Evolutionary conservation across 2,329 filamentous ascomycete genomes (phyloP).

Genomic region (Tolypocladium amazonense): DNA sequence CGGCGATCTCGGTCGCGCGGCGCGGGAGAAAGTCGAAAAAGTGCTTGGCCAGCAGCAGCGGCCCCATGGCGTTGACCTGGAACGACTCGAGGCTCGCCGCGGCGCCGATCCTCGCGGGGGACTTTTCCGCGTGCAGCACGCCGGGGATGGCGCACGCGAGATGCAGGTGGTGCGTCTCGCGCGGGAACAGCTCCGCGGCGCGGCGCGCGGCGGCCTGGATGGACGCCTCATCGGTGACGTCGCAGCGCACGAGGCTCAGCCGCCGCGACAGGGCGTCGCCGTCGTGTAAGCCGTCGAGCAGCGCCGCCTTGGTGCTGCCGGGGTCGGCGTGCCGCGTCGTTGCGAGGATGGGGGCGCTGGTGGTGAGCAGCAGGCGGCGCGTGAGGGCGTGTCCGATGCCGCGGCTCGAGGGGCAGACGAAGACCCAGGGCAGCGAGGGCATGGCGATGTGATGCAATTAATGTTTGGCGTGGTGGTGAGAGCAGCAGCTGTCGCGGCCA

Average conservation of each 20-base stretch:
- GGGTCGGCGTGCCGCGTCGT: slow-evolving; percentile 28
- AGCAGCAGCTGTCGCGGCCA: too few species aligned
- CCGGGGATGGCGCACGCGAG: slow-evolving; percentile 62
- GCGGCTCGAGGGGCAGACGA: slow-evolving; percentile 35
- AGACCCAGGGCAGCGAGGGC: slow-evolving; percentile 38
- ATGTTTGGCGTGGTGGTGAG: background rate
- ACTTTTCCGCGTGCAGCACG: slow-evolving; percentile 63
- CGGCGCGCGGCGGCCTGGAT: slow-evolving; percentile 44
- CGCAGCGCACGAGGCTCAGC: slow-evolving; percentile 28
- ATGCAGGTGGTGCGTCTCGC: slow-evolving; percentile 46
- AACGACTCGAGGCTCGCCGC: slow-evolving; percentile 56
- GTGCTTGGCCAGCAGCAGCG: slow-evolving; percentile 67
- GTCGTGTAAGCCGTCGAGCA: slow-evolving; percentile 19
- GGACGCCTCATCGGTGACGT: slow-evolving; percentile 49
- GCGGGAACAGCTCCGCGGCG: slow-evolving; percentile 43
- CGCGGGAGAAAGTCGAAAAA: slow-evolving; percentile 59
- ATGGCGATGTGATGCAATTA: slow-evolving; percentile 11
- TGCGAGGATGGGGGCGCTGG: slow-evolving; percentile 35
- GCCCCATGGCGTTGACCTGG: slow-evolving; percentile 62
- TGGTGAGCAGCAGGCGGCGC: slow-evolving; percentile 35
- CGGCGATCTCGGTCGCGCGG: slow-evolving; percentile 27
- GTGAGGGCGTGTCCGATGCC: slow-evolving; percentile 39
- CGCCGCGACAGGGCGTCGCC: slow-evolving; percentile 15
- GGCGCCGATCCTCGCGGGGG: slow-evolving; percentile 53
- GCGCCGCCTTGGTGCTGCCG: slow-evolving; percentile 18